Conservation (phyloP, 306 rosid genomes). For the Corylus heterophylla region DNA sequence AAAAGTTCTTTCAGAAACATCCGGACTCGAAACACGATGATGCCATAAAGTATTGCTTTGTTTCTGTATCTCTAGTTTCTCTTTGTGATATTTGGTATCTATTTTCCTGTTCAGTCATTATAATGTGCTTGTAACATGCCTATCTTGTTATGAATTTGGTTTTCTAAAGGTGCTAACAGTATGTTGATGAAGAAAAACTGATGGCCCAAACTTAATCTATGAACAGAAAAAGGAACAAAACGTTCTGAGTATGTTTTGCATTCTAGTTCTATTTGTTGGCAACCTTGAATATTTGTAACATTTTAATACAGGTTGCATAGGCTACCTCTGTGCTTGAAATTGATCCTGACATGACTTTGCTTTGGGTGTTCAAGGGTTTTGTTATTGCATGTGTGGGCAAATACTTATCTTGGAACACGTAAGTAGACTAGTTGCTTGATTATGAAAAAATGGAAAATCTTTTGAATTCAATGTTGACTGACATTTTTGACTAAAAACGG, state of each 20-base stretch:
- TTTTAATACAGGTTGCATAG: not conserved
- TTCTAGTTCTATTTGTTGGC: not conserved
- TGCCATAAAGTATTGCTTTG: slow-evolving; percentile 58
- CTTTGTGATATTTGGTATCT: slow-evolving; percentile 9
- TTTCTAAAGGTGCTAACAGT: not conserved
- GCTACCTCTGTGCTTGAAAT: not conserved
- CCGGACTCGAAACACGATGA: slow-evolving; percentile 77
- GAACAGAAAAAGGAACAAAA: not conserved
- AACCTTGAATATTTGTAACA: not conserved
- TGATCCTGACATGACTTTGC: not conserved
- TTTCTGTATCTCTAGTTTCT: slow-evolving; percentile 10
- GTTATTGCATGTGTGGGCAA: not conserved
- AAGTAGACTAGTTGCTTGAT: not conserved
- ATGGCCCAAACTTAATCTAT: not conserved
- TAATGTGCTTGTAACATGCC: slow-evolving; percentile 1
- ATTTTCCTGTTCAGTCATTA: slow-evolving; percentile 9
- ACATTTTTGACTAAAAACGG: not conserved
- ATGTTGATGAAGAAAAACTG: not conserved
- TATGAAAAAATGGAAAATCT: not conserved
- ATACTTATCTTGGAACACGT: not conserved
- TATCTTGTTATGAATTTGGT: slow-evolving; percentile 17
- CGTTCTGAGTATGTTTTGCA: not conserved
- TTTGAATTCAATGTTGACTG: not conserved
- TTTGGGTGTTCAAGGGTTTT: not conserved
- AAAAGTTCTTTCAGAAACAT: slow-evolving; percentile 64